These are phyloP conservation scores for Apocynum venetum DNA, from an alignment of 257 asterid genomes.

Conservation along the genomic window DNA sequence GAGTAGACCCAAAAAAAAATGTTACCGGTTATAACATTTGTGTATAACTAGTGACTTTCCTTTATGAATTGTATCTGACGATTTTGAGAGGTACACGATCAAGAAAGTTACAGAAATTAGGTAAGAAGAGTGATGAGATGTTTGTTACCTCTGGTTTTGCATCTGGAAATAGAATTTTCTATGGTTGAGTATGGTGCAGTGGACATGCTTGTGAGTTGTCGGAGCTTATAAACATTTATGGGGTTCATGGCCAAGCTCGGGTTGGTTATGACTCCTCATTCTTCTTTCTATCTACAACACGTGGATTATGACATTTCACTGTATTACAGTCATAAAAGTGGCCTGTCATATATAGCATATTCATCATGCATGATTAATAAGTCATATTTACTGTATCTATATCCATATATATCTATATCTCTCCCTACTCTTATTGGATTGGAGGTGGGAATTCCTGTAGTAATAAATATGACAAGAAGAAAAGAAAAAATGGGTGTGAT, in stretches of 20 bases:
- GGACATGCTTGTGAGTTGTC: constrained; percentile 26
- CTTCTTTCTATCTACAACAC: constrained; percentile 10
- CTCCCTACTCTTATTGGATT: neutral
- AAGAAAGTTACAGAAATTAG: constrained; percentile 6
- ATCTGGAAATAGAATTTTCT: constrained; percentile 15
- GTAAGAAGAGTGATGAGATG: constrained; percentile 13
- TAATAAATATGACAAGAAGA: neutral
- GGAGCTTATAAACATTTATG: constrained; percentile 15
- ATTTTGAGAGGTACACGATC: neutral
- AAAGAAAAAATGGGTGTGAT: neutral
- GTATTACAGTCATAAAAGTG: constrained; percentile 11
- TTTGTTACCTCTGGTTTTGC: constrained; percentile 17
- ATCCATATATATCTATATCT: neutral
- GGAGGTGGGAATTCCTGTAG: constrained; percentile 2
- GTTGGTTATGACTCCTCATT: neutral
- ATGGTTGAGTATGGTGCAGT: constrained; percentile 17
- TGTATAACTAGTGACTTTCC: neutral
- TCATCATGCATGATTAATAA: neutral
- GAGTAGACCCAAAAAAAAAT: neutral
- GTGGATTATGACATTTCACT: constrained; percentile 23
- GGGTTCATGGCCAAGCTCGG: constrained; percentile 6
- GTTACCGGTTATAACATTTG: neutral
- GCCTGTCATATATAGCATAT: neutral
- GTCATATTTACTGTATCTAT: neutral
- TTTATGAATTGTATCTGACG: neutral